Base-by-base conservation (phyloP, 768 basidiomycete genomes). In the Boletus subcaerulescens region DNA sequence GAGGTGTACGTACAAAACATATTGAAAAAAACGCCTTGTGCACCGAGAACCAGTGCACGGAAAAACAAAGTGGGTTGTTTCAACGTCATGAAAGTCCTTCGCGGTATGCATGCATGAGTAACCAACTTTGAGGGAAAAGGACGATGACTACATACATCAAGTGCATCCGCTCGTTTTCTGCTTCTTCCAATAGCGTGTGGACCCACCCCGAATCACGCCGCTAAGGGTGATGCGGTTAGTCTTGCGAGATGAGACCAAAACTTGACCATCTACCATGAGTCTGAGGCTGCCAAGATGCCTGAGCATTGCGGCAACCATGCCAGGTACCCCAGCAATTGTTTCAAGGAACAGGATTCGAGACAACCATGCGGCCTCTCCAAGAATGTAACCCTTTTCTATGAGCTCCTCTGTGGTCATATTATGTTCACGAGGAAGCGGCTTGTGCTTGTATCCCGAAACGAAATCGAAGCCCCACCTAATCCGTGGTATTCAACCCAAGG, bases 111-210 rank as follows among this genome's bases (percentile, higher is more conserved):
- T 53, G 57, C 20, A 44, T 57, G 53, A 48, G 50, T n/a, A 50
- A 63, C 63, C 52, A 57, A 32, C 44, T 45, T 33, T 22, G 39
- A 38, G 29, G 29, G 15, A 49, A 50, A 38, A 29, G 36, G 57
- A 9, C 40, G 35, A 58, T 55, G 48, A 48, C 36, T 18, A 41
- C 48, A 38, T 51, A 91, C 89, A 95, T 89, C 49, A 95, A 78
- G 70, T 96, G 93, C 91, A 97, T 96, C 35, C 96, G 78, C 74
- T 99, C 96, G 68, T 98, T 98, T 67, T 98, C 93, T 13, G 94
- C 93, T 74, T 97, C 96, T 67, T 93, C 89, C 17, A 97, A 75
- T 42, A 93, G 82, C 7, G 93, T 95, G 68, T 94, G 91, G 59
- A 97, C 97, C 93, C 93, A 94, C 36, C 82, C 79, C 26, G 76